Evolutionary conservation across 768 basidiomycete genomes (phyloP).

Genomic region (Coprinellus aureogranulatus): DNA sequence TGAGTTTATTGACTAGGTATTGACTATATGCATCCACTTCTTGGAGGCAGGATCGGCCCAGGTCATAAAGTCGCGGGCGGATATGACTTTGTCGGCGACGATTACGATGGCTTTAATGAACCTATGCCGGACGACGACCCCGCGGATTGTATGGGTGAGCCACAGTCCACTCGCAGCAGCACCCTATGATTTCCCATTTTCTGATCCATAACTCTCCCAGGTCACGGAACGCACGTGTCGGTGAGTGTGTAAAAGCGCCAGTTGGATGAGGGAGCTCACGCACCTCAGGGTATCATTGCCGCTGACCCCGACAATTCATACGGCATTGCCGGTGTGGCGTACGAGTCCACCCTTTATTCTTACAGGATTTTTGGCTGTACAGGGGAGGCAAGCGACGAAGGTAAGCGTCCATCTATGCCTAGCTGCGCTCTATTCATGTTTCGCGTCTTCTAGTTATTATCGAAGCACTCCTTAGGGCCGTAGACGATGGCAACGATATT

Average conservation of each 20-base stretch:
- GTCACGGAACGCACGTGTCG: conserved; percentile 59
- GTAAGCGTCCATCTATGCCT: conserved; percentile 28
- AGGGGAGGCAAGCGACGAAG: conserved; percentile 48
- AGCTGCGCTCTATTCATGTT: not conserved
- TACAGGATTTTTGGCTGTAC: conserved; percentile 64
- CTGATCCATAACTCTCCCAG: conserved; percentile 10
- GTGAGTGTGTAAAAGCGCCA: conserved; percentile 29
- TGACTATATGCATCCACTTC: conserved; percentile 55
- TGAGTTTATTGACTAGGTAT: conserved; percentile 27
- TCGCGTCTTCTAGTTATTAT: conserved; percentile 28
- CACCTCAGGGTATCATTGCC: conserved; percentile 54
- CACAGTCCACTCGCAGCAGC: not conserved
- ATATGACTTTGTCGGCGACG: conserved; percentile 58
- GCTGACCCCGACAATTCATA: conserved; percentile 58
- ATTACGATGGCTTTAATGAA: conserved; percentile 44
- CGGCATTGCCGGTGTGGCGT: conserved; percentile 71
- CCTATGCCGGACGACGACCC: conserved; percentile 53
- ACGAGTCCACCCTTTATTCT: conserved; percentile 48
- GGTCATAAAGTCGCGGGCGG: conserved; percentile 54
- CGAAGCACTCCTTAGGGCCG: conserved; percentile 50
- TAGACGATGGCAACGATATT: conserved; percentile 56
- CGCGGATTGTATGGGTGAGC: conserved; percentile 44
- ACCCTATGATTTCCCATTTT: no score
- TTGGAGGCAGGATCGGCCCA: conserved; percentile 54
- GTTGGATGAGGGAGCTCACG: conserved; percentile 1